Evolutionary conservation across 2,329 filamentous ascomycete species (phyloP).

Genomic region (Alternaria alternata): DNA sequence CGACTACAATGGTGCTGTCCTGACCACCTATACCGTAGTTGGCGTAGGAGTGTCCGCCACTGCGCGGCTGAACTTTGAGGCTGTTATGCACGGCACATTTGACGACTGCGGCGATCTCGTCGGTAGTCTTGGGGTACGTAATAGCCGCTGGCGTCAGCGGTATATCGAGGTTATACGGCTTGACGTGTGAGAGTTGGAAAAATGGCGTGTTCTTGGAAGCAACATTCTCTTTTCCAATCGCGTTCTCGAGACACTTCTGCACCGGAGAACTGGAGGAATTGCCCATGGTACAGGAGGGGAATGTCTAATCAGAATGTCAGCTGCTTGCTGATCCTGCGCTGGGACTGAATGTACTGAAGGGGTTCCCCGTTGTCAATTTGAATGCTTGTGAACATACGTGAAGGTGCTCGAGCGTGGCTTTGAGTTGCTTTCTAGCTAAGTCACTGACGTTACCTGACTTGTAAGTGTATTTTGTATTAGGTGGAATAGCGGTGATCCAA

Average conservation of each 20-base stretch:
- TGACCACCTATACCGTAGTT: conserved; percentile 59
- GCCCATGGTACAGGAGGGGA: conserved; percentile 34
- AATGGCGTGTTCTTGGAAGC: conserved; percentile 35
- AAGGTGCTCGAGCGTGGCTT: background rate
- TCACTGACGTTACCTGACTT: background rate
- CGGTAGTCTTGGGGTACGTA: conserved; percentile 61
- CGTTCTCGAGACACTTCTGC: conserved; percentile 41
- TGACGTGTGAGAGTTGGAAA: conserved; percentile 44
- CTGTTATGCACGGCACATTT: conserved; percentile 63
- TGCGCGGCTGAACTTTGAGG: conserved; percentile 67
- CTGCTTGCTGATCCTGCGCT: background rate
- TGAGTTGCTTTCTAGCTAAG: background rate
- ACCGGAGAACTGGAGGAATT: conserved; percentile 39
- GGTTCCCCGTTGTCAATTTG: background rate
- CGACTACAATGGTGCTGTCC: conserved; percentile 59
- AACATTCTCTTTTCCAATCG: conserved; percentile 34
- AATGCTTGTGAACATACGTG: background rate
- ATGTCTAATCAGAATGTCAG: background rate
- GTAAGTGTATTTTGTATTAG: background rate
- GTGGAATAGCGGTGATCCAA: background rate
- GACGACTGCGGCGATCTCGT: conserved; percentile 65
- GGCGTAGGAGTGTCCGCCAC: conserved; percentile 70
- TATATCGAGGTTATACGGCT: conserved; percentile 50
- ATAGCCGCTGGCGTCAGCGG: conserved; percentile 61
- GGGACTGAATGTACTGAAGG: background rate